These are phyloP conservation scores for Fraxinus pennsylvanica DNA, from an alignment of 257 asterid species.

Conservation along the genomic window DNA sequence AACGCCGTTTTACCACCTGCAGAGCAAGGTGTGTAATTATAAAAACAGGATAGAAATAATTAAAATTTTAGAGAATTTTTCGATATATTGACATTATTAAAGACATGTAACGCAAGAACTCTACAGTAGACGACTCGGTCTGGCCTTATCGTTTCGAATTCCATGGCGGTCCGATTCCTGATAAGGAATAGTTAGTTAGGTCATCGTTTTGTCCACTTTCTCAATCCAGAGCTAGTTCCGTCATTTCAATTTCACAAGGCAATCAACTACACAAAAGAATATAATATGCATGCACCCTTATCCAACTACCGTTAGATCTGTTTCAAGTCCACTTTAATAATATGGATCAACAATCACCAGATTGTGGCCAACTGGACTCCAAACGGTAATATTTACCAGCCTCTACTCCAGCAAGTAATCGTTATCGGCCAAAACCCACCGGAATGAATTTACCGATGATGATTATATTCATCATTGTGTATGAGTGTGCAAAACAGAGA, in stretches of 20 bases:
- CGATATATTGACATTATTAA: no score
- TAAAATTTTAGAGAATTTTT: background rate
- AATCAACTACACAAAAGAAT: background rate
- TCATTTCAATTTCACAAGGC: background rate
- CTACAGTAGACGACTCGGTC: slow-evolving; percentile 8
- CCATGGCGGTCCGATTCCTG: background rate
- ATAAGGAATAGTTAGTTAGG: background rate
- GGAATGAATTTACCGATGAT: slow-evolving; percentile 10
- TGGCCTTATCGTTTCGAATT: slow-evolving; percentile 36
- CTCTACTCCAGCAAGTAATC: slow-evolving; percentile 16
- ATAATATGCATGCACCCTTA: background rate
- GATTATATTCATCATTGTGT: background rate
- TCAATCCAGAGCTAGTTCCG: slow-evolving; percentile 4
- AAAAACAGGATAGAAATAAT: background rate
- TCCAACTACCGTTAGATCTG: background rate
- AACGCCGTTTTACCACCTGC: slow-evolving; percentile 64
- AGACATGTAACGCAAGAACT: background rate
- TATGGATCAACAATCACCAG: slow-evolving; percentile 32
- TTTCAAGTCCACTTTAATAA: slow-evolving; percentile 9
- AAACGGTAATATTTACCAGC: slow-evolving; percentile 54
- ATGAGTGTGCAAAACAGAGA: background rate
- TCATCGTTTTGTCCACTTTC: slow-evolving; percentile 5
- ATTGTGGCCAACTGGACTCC: slow-evolving; percentile 14
- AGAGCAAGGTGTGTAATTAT: background rate
- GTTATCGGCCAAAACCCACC: slow-evolving; percentile 28